phyloP scores from a whole-genome alignment of 2,329 filamentous ascomycete species.

The Cladosporium sp. region DNA sequence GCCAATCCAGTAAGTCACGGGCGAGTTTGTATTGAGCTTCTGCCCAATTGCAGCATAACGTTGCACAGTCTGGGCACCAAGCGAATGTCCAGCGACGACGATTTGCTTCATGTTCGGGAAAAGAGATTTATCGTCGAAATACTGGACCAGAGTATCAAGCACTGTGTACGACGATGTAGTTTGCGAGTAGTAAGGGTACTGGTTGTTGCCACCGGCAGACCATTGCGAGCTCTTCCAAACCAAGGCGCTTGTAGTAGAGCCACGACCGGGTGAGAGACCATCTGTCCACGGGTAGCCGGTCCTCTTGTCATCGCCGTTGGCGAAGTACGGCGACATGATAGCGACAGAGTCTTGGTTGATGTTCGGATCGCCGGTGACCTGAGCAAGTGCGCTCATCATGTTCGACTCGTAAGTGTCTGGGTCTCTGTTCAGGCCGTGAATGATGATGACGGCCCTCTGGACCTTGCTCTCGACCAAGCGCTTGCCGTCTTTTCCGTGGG shows the following conservation, averaged over 20 bases:
- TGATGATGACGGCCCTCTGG: constrained; percentile 33
- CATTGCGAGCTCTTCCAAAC: constrained; percentile 34
- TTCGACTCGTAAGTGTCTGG: constrained; percentile 32
- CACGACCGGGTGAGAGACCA: constrained; percentile 21
- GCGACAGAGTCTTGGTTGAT: constrained; percentile 30
- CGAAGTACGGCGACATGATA: constrained; percentile 33
- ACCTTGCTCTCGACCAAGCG: constrained; percentile 24
- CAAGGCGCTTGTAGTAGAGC: constrained; percentile 31
- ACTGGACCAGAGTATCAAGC: constrained; percentile 34
- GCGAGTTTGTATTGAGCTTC: constrained; percentile 20
- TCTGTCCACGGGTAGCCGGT: constrained; percentile 33
- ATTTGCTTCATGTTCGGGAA: constrained; percentile 36
- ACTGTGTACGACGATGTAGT: constrained; percentile 31
- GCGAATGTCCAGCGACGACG: constrained; percentile 35
- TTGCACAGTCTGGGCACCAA: constrained; percentile 33
- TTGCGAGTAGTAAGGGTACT: constrained; percentile 29
- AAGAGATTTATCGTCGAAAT: constrained; percentile 29
- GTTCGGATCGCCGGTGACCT: constrained; percentile 21
- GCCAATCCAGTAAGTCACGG: constrained; percentile 32
- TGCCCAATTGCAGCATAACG: constrained; percentile 30
- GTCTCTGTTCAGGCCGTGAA: constrained; percentile 33
- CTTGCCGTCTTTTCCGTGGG: constrained; percentile 23
- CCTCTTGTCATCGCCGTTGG: constrained; percentile 35
- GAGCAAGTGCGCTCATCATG: constrained; percentile 30
- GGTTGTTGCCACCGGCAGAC: constrained; percentile 32